A percentile compares a stretch with the other conserved stretches of the same genome.
Conservation (phyloP, 306 rosid species). For the Dalbergia cultrata region DNA sequence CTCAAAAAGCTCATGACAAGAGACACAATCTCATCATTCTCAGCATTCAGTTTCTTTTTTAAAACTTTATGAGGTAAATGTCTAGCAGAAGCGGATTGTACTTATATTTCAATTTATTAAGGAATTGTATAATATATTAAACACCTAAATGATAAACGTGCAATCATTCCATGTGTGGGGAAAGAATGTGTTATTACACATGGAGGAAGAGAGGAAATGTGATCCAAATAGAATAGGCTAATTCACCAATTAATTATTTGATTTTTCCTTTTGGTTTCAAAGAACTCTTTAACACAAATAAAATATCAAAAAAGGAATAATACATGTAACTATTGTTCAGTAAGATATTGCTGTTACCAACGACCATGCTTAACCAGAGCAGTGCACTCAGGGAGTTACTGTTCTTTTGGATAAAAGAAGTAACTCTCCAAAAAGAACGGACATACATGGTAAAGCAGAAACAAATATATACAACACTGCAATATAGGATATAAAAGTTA, state of each 20-base stretch:
- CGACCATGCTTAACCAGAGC: not conserved
- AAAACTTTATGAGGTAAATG: not conserved
- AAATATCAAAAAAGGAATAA: slow-evolving; percentile 17
- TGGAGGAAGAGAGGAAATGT: not conserved
- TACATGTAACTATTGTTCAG: not conserved
- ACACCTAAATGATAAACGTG: slow-evolving; percentile 1
- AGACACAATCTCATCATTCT: slow-evolving; percentile 5
- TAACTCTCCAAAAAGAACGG: slow-evolving; percentile 7
- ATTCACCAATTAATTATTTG: slow-evolving; percentile 11
- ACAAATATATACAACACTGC: not conserved
- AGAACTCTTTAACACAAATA: slow-evolving; percentile 9
- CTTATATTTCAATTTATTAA: not conserved
- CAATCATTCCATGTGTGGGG: not conserved
- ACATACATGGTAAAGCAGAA: not conserved
- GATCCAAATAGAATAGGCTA: slow-evolving; percentile 5
- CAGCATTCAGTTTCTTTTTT: not conserved
- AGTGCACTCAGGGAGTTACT: not conserved
- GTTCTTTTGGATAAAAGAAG: not conserved
- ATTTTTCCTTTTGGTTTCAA: not conserved
- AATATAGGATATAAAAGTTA: slow-evolving; percentile 4
- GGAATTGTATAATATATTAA: not conserved
- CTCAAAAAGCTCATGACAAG: not conserved
- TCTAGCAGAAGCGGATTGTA: not conserved
- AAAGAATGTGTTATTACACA: not conserved
- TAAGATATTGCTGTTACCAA: not conserved